Evolutionary conservation across 768 basidiomycete species (phyloP).

Genomic region (Boletus rubropictus): DNA sequence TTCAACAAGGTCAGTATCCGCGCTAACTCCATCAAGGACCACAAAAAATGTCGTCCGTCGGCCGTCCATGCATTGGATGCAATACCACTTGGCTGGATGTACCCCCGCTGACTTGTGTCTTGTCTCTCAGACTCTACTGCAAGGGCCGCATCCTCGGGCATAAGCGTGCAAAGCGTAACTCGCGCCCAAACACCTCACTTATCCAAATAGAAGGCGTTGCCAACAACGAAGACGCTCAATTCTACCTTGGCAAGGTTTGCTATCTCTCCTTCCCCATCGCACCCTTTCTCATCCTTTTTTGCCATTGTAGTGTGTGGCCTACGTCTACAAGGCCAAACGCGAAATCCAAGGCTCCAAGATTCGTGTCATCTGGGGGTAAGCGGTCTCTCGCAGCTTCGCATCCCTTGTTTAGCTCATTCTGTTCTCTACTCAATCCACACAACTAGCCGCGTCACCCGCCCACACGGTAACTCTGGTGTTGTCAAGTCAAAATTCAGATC

Average conservation of each 20-base stretch:
- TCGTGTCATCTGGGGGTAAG: slow-evolving; percentile 97
- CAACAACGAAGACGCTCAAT: slow-evolving; percentile 89
- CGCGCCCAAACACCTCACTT: slow-evolving; percentile 91
- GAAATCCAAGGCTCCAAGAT: slow-evolving; percentile 92
- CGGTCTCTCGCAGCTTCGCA: slow-evolving; percentile 6
- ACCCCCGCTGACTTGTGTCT: background rate
- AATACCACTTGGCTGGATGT: slow-evolving; percentile 10
- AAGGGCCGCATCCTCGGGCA: slow-evolving; percentile 97
- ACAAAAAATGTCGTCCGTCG: background rate
- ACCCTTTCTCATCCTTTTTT: background rate
- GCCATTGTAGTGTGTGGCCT: slow-evolving; percentile 76
- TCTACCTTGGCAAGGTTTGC: slow-evolving; percentile 96
- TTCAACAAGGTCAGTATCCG: slow-evolving; percentile 65
- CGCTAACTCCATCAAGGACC: background rate
- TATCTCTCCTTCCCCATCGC: background rate
- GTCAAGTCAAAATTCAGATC: slow-evolving; percentile 95
- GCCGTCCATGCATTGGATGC: slow-evolving; percentile 14
- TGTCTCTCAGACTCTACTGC: slow-evolving; percentile 68
- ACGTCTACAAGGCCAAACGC: slow-evolving; percentile 95
- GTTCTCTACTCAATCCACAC: background rate
- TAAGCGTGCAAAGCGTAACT: slow-evolving; percentile 98
- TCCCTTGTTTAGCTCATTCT: background rate
- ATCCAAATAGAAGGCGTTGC: slow-evolving; percentile 96
- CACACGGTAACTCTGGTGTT: slow-evolving; percentile 91
- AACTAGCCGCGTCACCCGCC: slow-evolving; percentile 78